Evolutionary conservation across 2,329 filamentous ascomycete species (phyloP), one percentile per base, ranked within the genome.

Genomic region (Fusarium sp.): DNA sequence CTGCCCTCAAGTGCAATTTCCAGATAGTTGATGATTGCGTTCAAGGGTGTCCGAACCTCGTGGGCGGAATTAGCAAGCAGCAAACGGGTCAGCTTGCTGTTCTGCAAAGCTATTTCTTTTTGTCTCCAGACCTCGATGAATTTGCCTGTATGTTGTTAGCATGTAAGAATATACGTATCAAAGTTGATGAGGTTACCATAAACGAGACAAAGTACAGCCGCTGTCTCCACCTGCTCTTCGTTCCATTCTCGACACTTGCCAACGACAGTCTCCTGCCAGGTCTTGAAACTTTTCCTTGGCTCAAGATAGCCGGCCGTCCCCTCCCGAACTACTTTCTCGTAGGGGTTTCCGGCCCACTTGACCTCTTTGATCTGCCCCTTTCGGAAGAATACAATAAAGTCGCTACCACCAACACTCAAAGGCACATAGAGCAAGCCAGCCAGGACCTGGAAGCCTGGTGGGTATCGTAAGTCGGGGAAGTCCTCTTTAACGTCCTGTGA

Each of bases 111-210:
- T 2, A 88, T 89, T 73, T 97, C 93, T 65, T 96, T 96, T 71
- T 96, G 91, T 52, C 92, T 83, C 93, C 93, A 96, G 2, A 96
- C 92, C 70, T 96, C 91, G 67, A 96, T 96, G 72, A 97, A 97
- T 73, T 87, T 87, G 14, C 83, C 81, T 79, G 44, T 1, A 25
- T 3, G 27, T 4, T 63, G 25, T 53, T 6, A 57, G 35, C 10
- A 31, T n/a, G 9, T 6, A 7, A 5, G 32, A 6, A 19, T 14
- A 10, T 17, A 1, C 37, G 11, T 11, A 17, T 47, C 4, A 15
- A 25, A 19, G n/a, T 8, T 14, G 13, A 23, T 5, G 13, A 14
- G 44, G 72, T 86, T 89, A 72, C 90, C 91, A 61, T 97, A 97
- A 1, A 97, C 91, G 9, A 96, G 78, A 70, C 92, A 96, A 3